Evolutionary conservation across 805 yeast genomes (phyloP), one percentile per base, ranked within the genome.

Genomic region (Jamesozyma spencerorum): DNA sequence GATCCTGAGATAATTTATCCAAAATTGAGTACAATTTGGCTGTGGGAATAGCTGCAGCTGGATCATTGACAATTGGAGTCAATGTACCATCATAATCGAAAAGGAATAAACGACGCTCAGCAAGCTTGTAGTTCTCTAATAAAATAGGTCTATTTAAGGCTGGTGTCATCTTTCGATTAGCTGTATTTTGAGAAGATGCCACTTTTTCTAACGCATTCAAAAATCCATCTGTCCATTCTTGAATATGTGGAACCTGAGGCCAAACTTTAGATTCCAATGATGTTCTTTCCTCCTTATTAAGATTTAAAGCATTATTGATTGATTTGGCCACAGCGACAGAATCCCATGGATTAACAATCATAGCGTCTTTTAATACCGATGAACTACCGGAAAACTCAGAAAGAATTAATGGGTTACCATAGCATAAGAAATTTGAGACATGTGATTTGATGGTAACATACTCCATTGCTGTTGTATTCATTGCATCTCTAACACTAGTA

Each of bases 21-120:
- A 92, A 62, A 11, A 82, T 75, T 7, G 68, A 62, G 40, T 75
- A 69, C 34, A 92, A 68, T 49, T 81, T 71, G 3, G 80, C 78
- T 1, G 95, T 79, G 2, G 99, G 98, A 32, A 92, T 83, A 0
- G 98, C 98, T 0, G 97, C 97, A n/a, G 90, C 86, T 2, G 99
- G 99, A 52, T 92, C 97, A 31, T 78, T 74, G 3, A 92, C 98
- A 55, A 92, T 92, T 12, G 97, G 97, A 0, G 98, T 86, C 50
- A 92, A 69, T 1, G 99, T 92, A 22, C 99, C 99, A 59, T 92
- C 99, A 59, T 92, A 92, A 64, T 92, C 99, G 64, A 92, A 88
- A 51, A 92, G 62, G 52, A 92, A 86, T 43, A 92, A 64, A 46
- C 97, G 72, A 51, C 82, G 72, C 27, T 74, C 46, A 0, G 96